Evolutionary conservation across 2,329 filamentous ascomycete genomes (phyloP).

Genomic region (Chaetomium olivaceum): DNA sequence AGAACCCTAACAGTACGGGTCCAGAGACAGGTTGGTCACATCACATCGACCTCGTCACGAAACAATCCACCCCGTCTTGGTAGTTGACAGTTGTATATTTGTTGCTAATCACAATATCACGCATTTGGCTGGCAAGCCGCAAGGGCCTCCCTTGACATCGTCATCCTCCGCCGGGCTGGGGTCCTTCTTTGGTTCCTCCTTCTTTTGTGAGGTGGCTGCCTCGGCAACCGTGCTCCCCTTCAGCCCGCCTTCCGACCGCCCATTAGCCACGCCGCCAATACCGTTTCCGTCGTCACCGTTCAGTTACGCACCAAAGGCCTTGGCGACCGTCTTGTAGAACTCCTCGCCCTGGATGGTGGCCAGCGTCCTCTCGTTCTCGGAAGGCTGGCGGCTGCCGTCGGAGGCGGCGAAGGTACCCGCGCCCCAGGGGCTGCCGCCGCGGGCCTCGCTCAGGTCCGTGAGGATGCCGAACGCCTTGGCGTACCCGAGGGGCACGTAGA

Average conservation of each 20-base stretch:
- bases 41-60: too few species aligned
- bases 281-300: background rate
- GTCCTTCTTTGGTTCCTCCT: background rate
- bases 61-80: too few species aligned
- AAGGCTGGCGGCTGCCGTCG: slow-evolving; percentile 84
- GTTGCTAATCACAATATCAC: slow-evolving; percentile 6
- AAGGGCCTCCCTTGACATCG: slow-evolving; percentile 15
- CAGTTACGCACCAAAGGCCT: slow-evolving; percentile 66
- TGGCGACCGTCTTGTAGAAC: slow-evolving; percentile 77
- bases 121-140: slow-evolving; percentile 20
- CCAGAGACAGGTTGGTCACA: too few species aligned
- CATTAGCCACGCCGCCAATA: slow-evolving; percentile 29
- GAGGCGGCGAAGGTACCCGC: slow-evolving; percentile 81
- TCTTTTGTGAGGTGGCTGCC: background rate
- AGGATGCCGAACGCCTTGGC: slow-evolving; percentile 72
- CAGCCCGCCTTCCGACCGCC: slow-evolving; percentile 16
- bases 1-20: too few species aligned
- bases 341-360: slow-evolving; percentile 79
- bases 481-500: slow-evolving; percentile 95
- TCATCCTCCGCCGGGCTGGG: background rate
- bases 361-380: slow-evolving; percentile 71
- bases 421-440: slow-evolving; percentile 88
- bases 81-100: background rate
- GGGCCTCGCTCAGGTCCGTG: slow-evolving; percentile 72
- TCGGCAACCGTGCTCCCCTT: background rate